These are phyloP conservation scores for Gracilaria domingensis DNA, from an alignment of 23 red algal genomes.

Conservation along the genomic window DNA sequence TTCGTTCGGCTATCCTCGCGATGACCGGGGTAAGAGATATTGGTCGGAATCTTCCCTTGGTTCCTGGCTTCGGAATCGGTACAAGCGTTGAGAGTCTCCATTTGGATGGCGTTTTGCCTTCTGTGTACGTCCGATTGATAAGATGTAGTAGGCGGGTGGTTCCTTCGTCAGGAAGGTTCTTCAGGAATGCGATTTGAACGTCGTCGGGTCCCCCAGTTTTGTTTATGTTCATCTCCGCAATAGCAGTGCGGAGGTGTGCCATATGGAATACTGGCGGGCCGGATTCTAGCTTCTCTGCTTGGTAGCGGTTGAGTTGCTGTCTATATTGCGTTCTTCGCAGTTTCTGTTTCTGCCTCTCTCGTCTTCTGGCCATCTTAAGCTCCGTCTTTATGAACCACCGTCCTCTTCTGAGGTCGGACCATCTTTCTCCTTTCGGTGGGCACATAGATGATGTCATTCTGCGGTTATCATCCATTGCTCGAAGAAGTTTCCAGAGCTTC, in stretches of 20 bases:
- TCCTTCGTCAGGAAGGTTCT: neutral
- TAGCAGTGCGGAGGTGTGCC: neutral
- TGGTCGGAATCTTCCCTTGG: neutral
- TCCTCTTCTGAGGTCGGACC: neutral
- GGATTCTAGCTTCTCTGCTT: too few species aligned
- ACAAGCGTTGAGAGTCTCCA: neutral
- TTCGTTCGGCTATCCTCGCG: neutral
- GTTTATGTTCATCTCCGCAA: neutral
- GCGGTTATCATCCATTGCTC: neutral
- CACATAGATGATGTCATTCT: neutral
- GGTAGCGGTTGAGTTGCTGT: neutral
- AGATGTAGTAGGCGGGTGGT: neutral
- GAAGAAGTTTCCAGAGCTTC: neutral
- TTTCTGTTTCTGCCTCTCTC: neutral
- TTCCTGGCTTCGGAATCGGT: neutral
- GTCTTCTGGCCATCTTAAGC: neutral
- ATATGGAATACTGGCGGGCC: neutral
- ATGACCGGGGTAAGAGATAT: neutral
- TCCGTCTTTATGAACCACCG: slow-evolving; percentile 15
- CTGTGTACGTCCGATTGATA: neutral
- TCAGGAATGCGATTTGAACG: neutral
- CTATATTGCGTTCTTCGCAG: neutral
- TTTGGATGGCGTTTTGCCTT: neutral
- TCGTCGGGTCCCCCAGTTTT: neutral
- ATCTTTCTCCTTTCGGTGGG: neutral